Conservation (phyloP, 108 stramenopile species). For the Aurantiochytrium sp. region DNA sequence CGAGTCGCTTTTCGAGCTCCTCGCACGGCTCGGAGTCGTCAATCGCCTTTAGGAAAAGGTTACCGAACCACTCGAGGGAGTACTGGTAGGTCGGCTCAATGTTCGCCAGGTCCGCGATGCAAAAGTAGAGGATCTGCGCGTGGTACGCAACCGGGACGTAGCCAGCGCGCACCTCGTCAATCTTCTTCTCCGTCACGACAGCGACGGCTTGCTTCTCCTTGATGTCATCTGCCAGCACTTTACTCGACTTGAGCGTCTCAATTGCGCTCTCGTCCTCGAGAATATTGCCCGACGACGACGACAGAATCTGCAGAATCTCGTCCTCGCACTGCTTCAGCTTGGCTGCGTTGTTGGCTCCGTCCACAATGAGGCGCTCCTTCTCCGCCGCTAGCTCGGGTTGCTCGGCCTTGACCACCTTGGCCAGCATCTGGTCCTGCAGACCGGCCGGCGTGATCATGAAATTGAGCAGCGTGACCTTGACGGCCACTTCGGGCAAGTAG, state of each 20-base stretch:
- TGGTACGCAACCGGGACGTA: slow-evolving; percentile 57
- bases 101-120: slow-evolving; percentile 52
- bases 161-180: slow-evolving; percentile 53
- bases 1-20: slow-evolving; percentile 51
- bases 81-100: slow-evolving; percentile 66
- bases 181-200: slow-evolving; percentile 52
- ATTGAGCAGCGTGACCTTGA: slow-evolving; percentile 42
- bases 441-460: slow-evolving; percentile 43
- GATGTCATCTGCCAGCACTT: slow-evolving; percentile 53
- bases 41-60: slow-evolving; percentile 52
- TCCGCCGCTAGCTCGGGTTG: slow-evolving; percentile 50
- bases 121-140: slow-evolving; percentile 58
- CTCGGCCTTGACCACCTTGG: slow-evolving; percentile 44
- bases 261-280: slow-evolving; percentile 46
- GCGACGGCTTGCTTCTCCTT: slow-evolving; percentile 56
- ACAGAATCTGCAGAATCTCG: slow-evolving; percentile 42
- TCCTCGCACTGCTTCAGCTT: slow-evolving; percentile 45
- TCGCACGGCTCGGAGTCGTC: slow-evolving; percentile 39
- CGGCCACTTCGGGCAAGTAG: slow-evolving; percentile 45
- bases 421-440: slow-evolving; percentile 46
- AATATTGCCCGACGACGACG: slow-evolving; percentile 44
- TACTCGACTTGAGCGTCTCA: slow-evolving; percentile 38
- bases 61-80: slow-evolving; percentile 57
- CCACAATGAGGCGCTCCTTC: slow-evolving; percentile 38
- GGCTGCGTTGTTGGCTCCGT: slow-evolving; percentile 44